Percentiles rank a stretch among this genome's conserved stretches.
Evolutionary conservation across 192 early-diverging fungal species (phyloP).

Genomic region (Linnemannia schmuckeri): DNA sequence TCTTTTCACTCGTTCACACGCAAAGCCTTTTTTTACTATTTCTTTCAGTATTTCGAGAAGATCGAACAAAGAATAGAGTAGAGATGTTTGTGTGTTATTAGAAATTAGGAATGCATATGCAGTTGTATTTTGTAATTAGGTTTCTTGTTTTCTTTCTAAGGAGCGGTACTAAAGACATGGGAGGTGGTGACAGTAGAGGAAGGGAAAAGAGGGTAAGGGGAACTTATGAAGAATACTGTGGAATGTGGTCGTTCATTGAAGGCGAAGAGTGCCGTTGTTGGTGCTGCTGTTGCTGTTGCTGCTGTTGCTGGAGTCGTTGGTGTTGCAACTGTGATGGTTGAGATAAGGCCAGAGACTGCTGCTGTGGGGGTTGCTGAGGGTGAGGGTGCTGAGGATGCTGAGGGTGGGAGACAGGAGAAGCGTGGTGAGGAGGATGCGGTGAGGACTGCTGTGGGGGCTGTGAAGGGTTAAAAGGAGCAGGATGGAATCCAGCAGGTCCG

Average conservation of each 20-base stretch:
- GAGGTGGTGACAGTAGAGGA: not conserved
- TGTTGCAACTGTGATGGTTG: not conserved
- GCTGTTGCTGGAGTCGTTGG: slow-evolving; percentile 10
- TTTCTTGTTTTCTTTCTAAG: no score
- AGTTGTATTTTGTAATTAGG: no score
- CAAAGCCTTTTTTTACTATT: no score
- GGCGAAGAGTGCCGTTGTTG: slow-evolving; percentile 20
- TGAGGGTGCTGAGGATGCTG: slow-evolving; percentile 14
- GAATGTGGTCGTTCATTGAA: slow-evolving; percentile 10
- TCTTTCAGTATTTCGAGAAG: no score
- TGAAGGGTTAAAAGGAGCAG: slow-evolving; percentile 13
- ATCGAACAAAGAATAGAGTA: no score
- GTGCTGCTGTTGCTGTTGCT: slow-evolving; percentile 10
- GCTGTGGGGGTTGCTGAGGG: slow-evolving; percentile 10
- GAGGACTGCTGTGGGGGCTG: slow-evolving; percentile 12
- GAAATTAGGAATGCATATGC: no score
- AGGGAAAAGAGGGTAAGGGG: not conserved
- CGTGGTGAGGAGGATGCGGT: not conserved
- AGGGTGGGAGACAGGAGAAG: slow-evolving; percentile 4
- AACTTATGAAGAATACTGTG: slow-evolving; percentile 8
- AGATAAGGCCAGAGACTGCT: not conserved
- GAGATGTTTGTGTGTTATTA: no score
- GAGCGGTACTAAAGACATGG: not conserved
- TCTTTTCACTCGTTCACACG: no score
- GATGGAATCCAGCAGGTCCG: slow-evolving; percentile 22